Base-by-base conservation (phyloP, 1,284 basidiomycete species). In the Takashimella koratensis region DNA sequence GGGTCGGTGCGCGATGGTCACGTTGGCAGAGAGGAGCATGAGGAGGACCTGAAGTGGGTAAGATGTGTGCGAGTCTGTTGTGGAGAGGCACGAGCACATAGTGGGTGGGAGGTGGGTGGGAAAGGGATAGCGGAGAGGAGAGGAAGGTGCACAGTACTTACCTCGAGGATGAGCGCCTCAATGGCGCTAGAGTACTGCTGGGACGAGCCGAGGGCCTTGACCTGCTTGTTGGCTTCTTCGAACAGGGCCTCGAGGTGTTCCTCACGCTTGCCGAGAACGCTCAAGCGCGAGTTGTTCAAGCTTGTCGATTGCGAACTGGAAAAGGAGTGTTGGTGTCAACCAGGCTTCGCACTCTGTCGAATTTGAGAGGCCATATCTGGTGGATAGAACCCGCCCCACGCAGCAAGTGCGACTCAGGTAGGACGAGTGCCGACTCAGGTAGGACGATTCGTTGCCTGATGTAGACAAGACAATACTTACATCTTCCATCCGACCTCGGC, bases 211-310 rank as follows among this genome's bases (percentile, higher is more conserved):
- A 95, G 81, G 8, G 81, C 79, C 54, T 87, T 81, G 59, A 82
- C 75, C 53, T 84, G 78, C 45, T 80, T 78, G 56, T 88, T 85
- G 1, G 92, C 84, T 3, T 84, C 81, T 13, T 83, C 78, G 75
- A 99, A 98, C 54, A 98, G 84, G 53, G 88, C 85, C 68, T 96
- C 88, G 3, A 98, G 80, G 59, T 94, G 85, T 72, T 97, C 90
- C 75, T 98, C 95, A 49, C 94, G 86, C 56, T 87, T 84, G 73
- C 95, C 89, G 19, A 98, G 84, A 24, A 98, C 82, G 74, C 84
- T 86, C 66, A 99, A 82, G 51, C 96, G 90, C 5, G 94, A 92
- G 73, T 90, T 91, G 83, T 98, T 98, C 65, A 92, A 96, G 58
- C 94, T 82, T 36, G 90, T 98, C 3, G 95, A 98, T 73, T 96